phyloP scores from a whole-genome alignment of 331 rosid species.

The Rosa hybrid region DNA sequence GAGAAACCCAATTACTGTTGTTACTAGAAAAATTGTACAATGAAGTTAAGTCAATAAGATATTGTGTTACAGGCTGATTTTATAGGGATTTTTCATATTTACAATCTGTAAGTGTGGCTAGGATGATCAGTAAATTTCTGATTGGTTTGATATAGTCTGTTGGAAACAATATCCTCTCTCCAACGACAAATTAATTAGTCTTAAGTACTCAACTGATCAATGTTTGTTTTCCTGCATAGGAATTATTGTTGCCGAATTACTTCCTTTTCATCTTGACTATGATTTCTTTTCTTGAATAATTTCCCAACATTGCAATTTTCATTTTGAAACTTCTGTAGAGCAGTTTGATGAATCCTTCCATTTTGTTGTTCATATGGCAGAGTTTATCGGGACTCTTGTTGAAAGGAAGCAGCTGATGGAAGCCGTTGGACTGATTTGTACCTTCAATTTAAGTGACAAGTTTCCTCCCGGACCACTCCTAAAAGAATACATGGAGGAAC shows the following conservation, averaged over 20 bases:
- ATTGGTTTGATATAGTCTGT: background rate
- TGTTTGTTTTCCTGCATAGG: background rate
- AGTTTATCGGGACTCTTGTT: slow-evolving; percentile 37
- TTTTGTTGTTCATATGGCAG: slow-evolving; percentile 33
- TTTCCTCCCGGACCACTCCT: slow-evolving; percentile 39
- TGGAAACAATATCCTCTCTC: background rate
- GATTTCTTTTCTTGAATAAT: no score
- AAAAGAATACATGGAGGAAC: slow-evolving; percentile 24
- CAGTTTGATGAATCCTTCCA: slow-evolving; percentile 4
- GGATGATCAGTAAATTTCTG: background rate
- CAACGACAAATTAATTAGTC: no score
- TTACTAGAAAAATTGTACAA: background rate
- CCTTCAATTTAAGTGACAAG: slow-evolving; percentile 45
- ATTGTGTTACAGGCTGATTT: background rate
- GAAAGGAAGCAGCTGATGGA: slow-evolving; percentile 40
- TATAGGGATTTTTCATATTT: background rate
- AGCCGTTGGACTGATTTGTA: slow-evolving; percentile 57
- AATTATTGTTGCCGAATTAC: background rate
- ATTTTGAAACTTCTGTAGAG: background rate
- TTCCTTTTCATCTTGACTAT: background rate
- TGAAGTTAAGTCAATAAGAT: background rate
- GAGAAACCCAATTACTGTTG: background rate
- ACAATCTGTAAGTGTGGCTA: background rate
- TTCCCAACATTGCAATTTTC: no score
- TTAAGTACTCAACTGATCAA: background rate